Conservation (phyloP, 352 stramenopile genomes). For the Halophytophthora batemanensis region DNA sequence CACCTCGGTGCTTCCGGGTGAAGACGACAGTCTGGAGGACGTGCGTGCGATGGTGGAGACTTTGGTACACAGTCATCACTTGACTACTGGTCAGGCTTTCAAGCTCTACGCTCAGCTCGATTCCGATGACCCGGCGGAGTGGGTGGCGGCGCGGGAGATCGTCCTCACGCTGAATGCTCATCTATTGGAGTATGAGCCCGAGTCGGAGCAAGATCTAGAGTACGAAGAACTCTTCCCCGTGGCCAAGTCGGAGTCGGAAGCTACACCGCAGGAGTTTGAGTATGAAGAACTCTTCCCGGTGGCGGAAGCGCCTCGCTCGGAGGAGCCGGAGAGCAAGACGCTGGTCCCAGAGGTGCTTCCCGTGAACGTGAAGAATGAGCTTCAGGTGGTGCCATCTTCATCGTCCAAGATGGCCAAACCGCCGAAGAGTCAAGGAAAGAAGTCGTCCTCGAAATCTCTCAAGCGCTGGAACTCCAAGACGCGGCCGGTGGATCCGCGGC, state of each 20-base stretch:
- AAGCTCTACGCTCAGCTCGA: constrained; percentile 59
- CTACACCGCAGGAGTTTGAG: not conserved
- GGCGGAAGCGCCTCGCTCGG: not conserved
- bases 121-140: constrained; percentile 39
- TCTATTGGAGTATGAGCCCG: constrained; percentile 22
- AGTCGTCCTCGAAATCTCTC: constrained; percentile 3
- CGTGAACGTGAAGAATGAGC: constrained; percentile 4
- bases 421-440: constrained; percentile 3
- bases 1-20: constrained; percentile 16
- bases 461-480: constrained; percentile 18
- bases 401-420: constrained; percentile 6
- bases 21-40: constrained; percentile 32
- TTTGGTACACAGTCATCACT: constrained; percentile 45
- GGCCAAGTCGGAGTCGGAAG: constrained; percentile 4
- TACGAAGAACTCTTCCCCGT: constrained; percentile 24
- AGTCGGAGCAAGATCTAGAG: constrained; percentile 5
- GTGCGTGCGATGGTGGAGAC: constrained; percentile 62
- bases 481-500: constrained; percentile 27
- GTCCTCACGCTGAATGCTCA: constrained; percentile 52
- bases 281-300: not conserved
- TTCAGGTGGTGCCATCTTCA: constrained; percentile 3
- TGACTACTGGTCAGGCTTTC: constrained; percentile 67
- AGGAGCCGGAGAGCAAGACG: constrained; percentile 7
- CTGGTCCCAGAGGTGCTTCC: not conserved
- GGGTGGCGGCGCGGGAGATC: constrained; percentile 51